Percentiles rank a stretch among this genome's conserved stretches.
phyloP scores from a whole-genome alignment of 352 stramenopile species.

The Phytophthora hibernalis region DNA sequence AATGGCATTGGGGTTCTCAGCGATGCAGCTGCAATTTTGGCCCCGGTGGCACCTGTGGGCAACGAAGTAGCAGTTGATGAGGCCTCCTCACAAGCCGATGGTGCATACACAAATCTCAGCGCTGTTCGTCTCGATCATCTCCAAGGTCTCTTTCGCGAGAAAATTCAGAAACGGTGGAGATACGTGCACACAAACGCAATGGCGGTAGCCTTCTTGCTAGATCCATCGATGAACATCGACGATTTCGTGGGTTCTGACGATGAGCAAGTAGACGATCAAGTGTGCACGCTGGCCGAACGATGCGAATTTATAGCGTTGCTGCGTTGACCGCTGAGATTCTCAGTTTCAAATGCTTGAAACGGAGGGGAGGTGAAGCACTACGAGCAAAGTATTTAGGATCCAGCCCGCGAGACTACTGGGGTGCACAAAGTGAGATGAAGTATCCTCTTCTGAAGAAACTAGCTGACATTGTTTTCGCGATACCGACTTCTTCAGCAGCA shows the following conservation, averaged over 20 bases:
- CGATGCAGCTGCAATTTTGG: neutral
- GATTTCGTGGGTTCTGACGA: constrained; percentile 18
- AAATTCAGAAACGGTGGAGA: constrained; percentile 6
- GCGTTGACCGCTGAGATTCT: too few relatives aligned
- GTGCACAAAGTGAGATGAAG: too few relatives aligned
- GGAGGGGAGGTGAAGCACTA: too few relatives aligned
- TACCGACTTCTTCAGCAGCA: too few relatives aligned
- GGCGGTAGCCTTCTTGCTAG: constrained; percentile 6
- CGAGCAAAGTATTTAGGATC: too few relatives aligned
- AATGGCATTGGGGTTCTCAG: neutral
- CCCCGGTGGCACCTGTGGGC: neutral
- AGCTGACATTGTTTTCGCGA: too few relatives aligned
- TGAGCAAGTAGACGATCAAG: constrained; percentile 12
- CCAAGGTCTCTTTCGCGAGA: constrained; percentile 12
- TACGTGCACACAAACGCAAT: constrained; percentile 27
- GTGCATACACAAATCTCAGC: neutral
- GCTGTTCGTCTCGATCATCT: constrained; percentile 6
- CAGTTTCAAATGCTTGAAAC: too few relatives aligned
- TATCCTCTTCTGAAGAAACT: too few relatives aligned
- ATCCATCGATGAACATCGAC: constrained; percentile 13
- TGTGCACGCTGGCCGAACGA: constrained; percentile 19
- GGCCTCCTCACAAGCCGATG: neutral
- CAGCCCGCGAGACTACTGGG: too few relatives aligned
- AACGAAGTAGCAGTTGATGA: neutral
- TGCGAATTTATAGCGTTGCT: too few relatives aligned